Conservation (phyloP, 257 asterid species). For the Nicotiana tabacum region DNA sequence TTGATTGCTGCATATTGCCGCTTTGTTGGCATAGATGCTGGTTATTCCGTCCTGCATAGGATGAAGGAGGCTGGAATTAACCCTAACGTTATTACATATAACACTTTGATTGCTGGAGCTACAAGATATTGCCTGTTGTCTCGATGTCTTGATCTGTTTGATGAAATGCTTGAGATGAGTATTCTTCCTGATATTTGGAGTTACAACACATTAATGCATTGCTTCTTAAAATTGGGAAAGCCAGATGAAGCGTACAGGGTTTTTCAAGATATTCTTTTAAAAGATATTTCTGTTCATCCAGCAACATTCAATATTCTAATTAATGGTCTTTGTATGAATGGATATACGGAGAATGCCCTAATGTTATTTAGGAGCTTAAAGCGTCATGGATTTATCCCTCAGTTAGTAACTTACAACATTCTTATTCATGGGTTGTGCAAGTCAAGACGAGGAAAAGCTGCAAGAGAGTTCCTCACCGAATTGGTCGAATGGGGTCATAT, state of each 20-base stretch:
- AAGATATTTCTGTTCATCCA: background rate
- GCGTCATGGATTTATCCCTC: background rate
- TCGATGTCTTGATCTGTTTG: constrained; percentile 1
- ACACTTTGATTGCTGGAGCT: constrained; percentile 5
- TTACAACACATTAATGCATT: constrained; percentile 7
- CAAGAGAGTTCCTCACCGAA: background rate
- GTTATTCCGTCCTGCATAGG: background rate
- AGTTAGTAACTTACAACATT: constrained; percentile 2
- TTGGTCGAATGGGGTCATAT: background rate
- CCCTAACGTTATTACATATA: constrained; percentile 1
- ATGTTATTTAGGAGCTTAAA: background rate
- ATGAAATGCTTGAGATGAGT: constrained; percentile 1
- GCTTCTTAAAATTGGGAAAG: background rate
- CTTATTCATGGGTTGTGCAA: constrained; percentile 8
- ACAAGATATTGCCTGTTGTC: background rate
- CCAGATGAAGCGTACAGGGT: constrained; percentile 2
- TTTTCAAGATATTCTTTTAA: background rate
- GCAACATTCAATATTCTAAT: background rate
- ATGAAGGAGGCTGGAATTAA: background rate
- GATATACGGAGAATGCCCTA: background rate
- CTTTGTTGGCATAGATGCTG: constrained; percentile 5
- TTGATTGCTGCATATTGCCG: constrained; percentile 10
- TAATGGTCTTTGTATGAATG: background rate
- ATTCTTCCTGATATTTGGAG: constrained; percentile 7
- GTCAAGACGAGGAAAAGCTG: constrained; percentile 4